Evolutionary conservation across 2,329 filamentous ascomycete species (phyloP).

Genomic region (Cordyceps farinosa): DNA sequence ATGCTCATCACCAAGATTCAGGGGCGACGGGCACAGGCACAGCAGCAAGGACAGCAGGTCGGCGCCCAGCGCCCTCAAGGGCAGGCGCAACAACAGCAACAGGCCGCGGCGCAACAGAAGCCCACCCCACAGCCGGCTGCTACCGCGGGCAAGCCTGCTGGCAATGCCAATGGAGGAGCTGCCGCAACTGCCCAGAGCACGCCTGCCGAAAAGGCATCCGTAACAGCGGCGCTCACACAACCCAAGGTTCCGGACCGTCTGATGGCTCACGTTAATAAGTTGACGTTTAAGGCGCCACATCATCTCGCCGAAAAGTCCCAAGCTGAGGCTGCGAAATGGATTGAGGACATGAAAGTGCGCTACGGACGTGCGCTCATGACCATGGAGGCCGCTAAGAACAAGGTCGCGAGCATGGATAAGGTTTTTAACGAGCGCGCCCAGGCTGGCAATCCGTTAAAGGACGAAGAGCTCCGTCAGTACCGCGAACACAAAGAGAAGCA

Average conservation of each 20-base stretch:
- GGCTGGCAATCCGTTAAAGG: slow-evolving; percentile 41
- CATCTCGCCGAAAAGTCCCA: slow-evolving; percentile 40
- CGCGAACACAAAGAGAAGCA: slow-evolving; percentile 42
- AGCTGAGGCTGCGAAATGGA: slow-evolving; percentile 46
- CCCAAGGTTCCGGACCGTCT: slow-evolving; percentile 42
- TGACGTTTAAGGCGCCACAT: slow-evolving; percentile 44
- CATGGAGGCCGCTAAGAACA: slow-evolving; percentile 46
- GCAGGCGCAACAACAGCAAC: slow-evolving; percentile 24
- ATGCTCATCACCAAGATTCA: slow-evolving; percentile 54
- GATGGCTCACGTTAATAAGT: slow-evolving; percentile 44
- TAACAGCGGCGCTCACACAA: slow-evolving; percentile 22
- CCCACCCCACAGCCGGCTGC: slow-evolving; percentile 11
- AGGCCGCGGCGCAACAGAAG: slow-evolving; percentile 16
- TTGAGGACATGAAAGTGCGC: slow-evolving; percentile 43
- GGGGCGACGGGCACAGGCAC: slow-evolving; percentile 34
- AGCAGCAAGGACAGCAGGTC: slow-evolving; percentile 30
- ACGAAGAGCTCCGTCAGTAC: slow-evolving; percentile 46
- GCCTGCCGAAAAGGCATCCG: neutral
- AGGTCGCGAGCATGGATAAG: slow-evolving; percentile 41
- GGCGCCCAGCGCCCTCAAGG: slow-evolving; percentile 18
- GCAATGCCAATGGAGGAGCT: slow-evolving; percentile 8
- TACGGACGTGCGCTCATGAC: slow-evolving; percentile 47
- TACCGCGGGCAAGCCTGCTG: neutral
- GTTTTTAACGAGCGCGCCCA: slow-evolving; percentile 40
- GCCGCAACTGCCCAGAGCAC: neutral